These are phyloP conservation scores for Taxawa tesnikishii DNA, from an alignment of 2,329 filamentous ascomycete species.

Conservation along the genomic window DNA sequence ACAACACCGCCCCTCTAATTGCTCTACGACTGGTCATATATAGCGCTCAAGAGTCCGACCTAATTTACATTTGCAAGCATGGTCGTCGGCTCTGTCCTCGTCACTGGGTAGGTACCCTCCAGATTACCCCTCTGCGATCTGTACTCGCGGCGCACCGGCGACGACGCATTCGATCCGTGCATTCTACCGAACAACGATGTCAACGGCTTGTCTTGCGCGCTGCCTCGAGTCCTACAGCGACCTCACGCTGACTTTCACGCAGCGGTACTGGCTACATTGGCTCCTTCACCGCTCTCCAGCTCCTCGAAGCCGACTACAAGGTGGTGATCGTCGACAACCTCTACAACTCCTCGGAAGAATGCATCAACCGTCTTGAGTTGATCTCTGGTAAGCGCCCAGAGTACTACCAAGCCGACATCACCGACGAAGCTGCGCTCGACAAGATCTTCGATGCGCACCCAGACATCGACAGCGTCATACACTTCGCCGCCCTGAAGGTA, in stretches of 20 bases:
- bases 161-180: too few relatives aligned
- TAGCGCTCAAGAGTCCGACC: too few relatives aligned
- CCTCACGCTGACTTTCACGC: conserved; percentile 12
- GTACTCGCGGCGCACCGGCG: neutral
- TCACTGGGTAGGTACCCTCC: conserved; percentile 62
- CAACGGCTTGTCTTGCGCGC: too few relatives aligned
- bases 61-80: conserved; percentile 33
- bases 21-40: too few relatives aligned
- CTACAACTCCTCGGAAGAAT: conserved; percentile 91
- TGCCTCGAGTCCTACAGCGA: too few relatives aligned
- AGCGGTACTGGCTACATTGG: conserved; percentile 99
- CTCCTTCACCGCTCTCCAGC: conserved; percentile 85
- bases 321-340: conserved; percentile 94
- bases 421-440: conserved; percentile 70
- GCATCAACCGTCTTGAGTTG: conserved; percentile 87
- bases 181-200: too few relatives aligned
- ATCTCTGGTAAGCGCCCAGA: conserved; percentile 76
- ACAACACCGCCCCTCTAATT: too few relatives aligned
- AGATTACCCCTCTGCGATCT: too few relatives aligned
- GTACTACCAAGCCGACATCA: conserved; percentile 82
- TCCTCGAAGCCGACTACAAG: conserved; percentile 89
- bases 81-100: conserved; percentile 76
- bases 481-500: conserved; percentile 96
- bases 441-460: conserved; percentile 80
- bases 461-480: conserved; percentile 94